Percentiles rank a stretch among this genome's conserved stretches.
Conservation (phyloP, 2,329 filamentous ascomycete species). For the Pseudohalonectria lignicola region DNA sequence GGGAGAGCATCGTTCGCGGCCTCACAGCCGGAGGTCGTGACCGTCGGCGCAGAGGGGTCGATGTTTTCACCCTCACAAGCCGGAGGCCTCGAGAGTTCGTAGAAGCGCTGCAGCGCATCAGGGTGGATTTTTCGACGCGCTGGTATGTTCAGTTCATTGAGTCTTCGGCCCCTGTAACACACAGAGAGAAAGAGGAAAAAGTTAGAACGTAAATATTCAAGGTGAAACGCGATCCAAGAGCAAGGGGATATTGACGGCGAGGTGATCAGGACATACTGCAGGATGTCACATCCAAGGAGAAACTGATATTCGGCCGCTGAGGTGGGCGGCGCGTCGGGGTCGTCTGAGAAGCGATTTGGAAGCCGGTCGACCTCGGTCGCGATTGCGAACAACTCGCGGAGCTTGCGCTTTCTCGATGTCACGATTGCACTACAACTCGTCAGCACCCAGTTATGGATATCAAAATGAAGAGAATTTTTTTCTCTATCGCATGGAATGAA, state of each 20-base stretch:
- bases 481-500: constrained; percentile 29
- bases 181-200: constrained; percentile 6
- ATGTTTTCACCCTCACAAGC: too few species aligned
- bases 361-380: constrained; percentile 58
- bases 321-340: constrained; percentile 42
- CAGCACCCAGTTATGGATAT: constrained; percentile 32
- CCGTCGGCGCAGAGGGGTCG: too few species aligned
- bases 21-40: too few species aligned
- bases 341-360: constrained; percentile 45
- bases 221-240: constrained; percentile 9
- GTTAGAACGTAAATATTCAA: constrained; percentile 8
- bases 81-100: not conserved
- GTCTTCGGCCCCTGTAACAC: constrained; percentile 28
- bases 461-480: constrained; percentile 35
- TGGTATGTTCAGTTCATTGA: constrained; percentile 44
- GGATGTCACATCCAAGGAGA: constrained; percentile 44
- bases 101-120: not conserved
- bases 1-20: too few species aligned
- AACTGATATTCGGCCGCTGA: constrained; percentile 43
- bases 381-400: constrained; percentile 75
- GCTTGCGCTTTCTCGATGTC: constrained; percentile 80
- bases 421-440: constrained; percentile 53
- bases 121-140: constrained; percentile 23
- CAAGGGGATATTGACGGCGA: constrained; percentile 10
- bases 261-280: constrained; percentile 38